These are phyloP conservation scores for Ogataea dorogensis DNA, from an alignment of 805 yeast genomes.

Conservation along the genomic window DNA sequence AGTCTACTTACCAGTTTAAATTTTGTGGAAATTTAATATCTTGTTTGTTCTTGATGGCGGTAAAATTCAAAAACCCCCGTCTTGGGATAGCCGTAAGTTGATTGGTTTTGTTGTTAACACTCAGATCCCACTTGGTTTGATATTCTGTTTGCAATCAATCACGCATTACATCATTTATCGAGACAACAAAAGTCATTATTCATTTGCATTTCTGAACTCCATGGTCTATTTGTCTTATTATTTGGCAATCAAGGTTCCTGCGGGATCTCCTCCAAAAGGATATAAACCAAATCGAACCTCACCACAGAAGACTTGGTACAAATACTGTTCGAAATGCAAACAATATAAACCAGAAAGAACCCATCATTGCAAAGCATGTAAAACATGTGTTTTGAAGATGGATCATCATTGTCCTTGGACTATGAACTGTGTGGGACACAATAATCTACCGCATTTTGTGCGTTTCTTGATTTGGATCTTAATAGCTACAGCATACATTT, in stretches of 20 bases:
- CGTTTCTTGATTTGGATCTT: constrained; percentile 72
- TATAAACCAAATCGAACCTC: constrained; percentile 36
- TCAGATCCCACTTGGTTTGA: constrained; percentile 17
- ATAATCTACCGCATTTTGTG: constrained; percentile 74
- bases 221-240: constrained; percentile 74
- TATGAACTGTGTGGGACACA: constrained; percentile 80
- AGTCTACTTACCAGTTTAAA: too few species aligned
- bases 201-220: constrained; percentile 71
- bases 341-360: constrained; percentile 75
- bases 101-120: neutral
- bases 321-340: constrained; percentile 73
- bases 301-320: constrained; percentile 45
- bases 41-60: too few species aligned
- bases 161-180: constrained; percentile 14
- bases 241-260: constrained; percentile 61
- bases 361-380: constrained; percentile 82
- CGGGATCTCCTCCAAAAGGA: constrained; percentile 64
- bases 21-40: too few species aligned
- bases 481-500: constrained; percentile 47
- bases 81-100: constrained; percentile 24
- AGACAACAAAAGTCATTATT: constrained; percentile 6
- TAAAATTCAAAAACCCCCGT: constrained; percentile 22
- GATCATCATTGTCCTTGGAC: constrained; percentile 98
- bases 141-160: constrained; percentile 8
- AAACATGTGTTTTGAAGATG: constrained; percentile 79